phyloP scores from a whole-genome alignment of 179 eudicot genomes.

The Beta macrorhiza region DNA sequence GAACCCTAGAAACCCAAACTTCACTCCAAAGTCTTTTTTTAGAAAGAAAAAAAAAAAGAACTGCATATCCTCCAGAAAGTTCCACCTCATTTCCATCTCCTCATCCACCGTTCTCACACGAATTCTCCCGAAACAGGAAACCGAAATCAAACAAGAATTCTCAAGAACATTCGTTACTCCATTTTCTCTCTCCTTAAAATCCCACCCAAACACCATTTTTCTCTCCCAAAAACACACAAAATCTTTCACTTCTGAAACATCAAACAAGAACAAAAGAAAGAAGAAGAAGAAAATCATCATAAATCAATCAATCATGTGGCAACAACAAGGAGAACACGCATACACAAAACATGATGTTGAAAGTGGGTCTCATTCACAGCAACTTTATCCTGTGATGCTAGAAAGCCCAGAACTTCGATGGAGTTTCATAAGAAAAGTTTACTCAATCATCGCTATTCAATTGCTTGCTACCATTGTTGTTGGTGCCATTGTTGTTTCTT shows the following conservation, averaged over 20 bases:
- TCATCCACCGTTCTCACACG: not conserved
- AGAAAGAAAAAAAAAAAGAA: not conserved
- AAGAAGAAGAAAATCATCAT: not conserved
- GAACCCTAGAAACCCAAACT: not conserved
- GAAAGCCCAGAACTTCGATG: constrained; percentile 65
- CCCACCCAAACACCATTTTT: not conserved
- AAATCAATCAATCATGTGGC: constrained; percentile 39
- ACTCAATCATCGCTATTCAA: constrained; percentile 66
- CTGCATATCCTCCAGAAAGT: constrained; percentile 7
- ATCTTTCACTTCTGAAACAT: not conserved
- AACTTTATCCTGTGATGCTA: constrained; percentile 59
- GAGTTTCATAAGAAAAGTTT: constrained; percentile 82
- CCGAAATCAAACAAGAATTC: not conserved
- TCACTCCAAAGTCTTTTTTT: not conserved
- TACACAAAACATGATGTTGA: constrained; percentile 57
- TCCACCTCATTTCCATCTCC: not conserved
- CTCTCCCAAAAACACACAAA: not conserved
- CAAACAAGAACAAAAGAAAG: not conserved
- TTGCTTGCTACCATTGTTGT: constrained; percentile 66
- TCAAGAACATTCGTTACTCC: constrained; percentile 12
- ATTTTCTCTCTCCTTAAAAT: not conserved
- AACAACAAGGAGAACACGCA: constrained; percentile 17
- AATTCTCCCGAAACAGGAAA: not conserved
- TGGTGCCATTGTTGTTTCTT: constrained; percentile 60
- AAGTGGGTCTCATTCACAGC: constrained; percentile 27